Evolutionary conservation across 2,329 filamentous ascomycete genomes (phyloP).

Genomic region (Zymoseptoria crescenta): DNA sequence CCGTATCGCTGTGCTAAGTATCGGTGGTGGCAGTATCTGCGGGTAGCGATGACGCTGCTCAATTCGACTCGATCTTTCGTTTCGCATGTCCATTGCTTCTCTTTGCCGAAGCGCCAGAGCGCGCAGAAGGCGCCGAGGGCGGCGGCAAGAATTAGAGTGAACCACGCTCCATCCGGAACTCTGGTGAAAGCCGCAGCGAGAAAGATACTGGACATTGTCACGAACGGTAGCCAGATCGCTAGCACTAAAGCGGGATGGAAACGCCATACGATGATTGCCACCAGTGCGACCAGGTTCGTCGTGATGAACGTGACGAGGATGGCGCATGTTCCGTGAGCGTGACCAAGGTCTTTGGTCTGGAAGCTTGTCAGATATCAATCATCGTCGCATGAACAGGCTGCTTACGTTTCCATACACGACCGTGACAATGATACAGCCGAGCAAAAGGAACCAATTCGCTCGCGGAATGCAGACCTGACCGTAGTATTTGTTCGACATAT

Average conservation of each 20-base stretch:
- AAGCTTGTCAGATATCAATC: conserved; percentile 44
- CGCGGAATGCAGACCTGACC: conserved; percentile 69
- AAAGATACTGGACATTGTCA: conserved; percentile 58
- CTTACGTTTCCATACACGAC: conserved; percentile 58
- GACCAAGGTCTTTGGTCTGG: conserved; percentile 57
- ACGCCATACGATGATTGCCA: conserved; percentile 65
- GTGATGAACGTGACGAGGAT: conserved; percentile 72
- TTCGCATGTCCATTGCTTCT: conserved; percentile 66
- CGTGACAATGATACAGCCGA: conserved; percentile 59
- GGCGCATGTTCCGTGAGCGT: conserved; percentile 72
- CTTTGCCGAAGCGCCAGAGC: conserved; percentile 72
- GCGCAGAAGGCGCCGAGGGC: conserved; percentile 58
- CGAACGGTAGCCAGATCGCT: conserved; percentile 55
- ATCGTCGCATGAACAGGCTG: conserved; percentile 3
- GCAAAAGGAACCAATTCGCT: conserved; percentile 69
- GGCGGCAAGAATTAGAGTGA: conserved; percentile 58
- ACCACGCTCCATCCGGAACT: conserved; percentile 69
- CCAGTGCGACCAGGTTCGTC: conserved; percentile 64
- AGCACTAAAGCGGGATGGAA: conserved; percentile 52
- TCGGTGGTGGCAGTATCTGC: conserved; percentile 9
- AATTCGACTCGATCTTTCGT: conserved; percentile 50
- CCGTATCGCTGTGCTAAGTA: conserved; percentile 18
- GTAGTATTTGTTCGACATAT: conserved; percentile 62
- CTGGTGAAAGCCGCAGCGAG: conserved; percentile 62
- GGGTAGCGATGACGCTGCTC: conserved; percentile 36